Base-by-base conservation (phyloP, 73 alveolate species). In the Effrenium voratum region DNA sequence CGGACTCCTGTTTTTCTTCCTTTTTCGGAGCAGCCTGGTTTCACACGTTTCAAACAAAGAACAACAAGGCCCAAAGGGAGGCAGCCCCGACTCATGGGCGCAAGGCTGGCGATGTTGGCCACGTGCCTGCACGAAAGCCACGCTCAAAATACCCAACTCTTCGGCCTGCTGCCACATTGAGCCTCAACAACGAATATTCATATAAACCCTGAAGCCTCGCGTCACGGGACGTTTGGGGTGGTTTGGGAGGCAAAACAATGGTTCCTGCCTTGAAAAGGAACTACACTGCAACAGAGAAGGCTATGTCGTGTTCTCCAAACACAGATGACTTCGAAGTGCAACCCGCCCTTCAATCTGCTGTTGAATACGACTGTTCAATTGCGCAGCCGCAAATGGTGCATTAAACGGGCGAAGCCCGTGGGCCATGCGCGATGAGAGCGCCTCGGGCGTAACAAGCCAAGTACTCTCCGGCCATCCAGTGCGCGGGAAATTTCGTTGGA, bases 101-200 rank as follows among this genome's bases (percentile, higher is more conserved):
- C 91, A 8, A 46, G 91, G 46, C 91, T 80, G 46, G 91, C 91
- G 30, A 80, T 80, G 91, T 46, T 80, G 47, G 91, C 91, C 91
- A 80, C 91, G 47, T 80, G 91, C 91, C 91, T 80, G 79, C 22
- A 55, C 40, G 13, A 34, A 73, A n/a, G n/a, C n/a, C n/a, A 73
- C 52, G 13, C 26, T 19, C 26, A 19, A 12, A 19, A 52, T 8
- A 19, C 63, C 63, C 26, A 52, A 19, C 63, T 52, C 26, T 19
- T 52, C 19, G 63, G 63, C 19, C 19, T 52, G 26, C 26, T 12
- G 8, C 19, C 63, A 12, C 63, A 52, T 8, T 52, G 63, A 19
- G 8, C 26, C 19, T 8, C 63, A 12, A 19, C 26, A 19, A 52
- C 63, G 19, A 12, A 52, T 52, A 19, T 8, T 19, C 19, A 19